Evolutionary conservation across 1,284 basidiomycete genomes (phyloP), one percentile per base, ranked within the genome.

Genomic region (Pholiota adiposa): DNA sequence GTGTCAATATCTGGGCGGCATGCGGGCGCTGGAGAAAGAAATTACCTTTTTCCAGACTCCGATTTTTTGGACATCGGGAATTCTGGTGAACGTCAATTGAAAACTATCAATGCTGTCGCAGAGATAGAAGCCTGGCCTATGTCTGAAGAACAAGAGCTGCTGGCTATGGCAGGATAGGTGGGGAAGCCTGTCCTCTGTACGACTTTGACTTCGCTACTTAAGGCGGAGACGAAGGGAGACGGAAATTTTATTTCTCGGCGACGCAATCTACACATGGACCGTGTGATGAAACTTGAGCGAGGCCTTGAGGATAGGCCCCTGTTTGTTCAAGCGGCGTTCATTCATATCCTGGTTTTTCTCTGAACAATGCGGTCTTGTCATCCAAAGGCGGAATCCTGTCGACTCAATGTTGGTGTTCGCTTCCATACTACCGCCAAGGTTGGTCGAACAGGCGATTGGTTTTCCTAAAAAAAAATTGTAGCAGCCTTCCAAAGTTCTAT

Each of bases 271-370:
- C 62, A 48, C 56, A 60, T 61, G 62, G 54, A 52, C 52, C 58
- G 58, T 64, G 61, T 63, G 63, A 67, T 65, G 59, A 63, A 61
- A 60, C 36, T 58, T 44, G n/a, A n/a, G n/a, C n/a, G n/a, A n/a
- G n/a, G n/a, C n/a, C n/a, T n/a, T n/a, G 62, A 59, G 49, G 62
- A 38, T 16, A 59, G 61, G 60, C 68, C 62, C 43, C 46, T 65
- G 62, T 60, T 52, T 57, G 31, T 65, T 4, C 67, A 61, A 63
- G 59, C 59, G 41, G 44, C 54, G 58, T 54, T 50, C 56, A 61
- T 65, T 40, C 63, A 65, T 62, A 67, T 65, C 62, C 31, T 58
- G 62, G 65, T 58, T 59, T 55, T 57, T 53, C 46, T 54, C 52
- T 56, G 29, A 21, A 43, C 44, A 27, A 46, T 27, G 40, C 25